Percentiles rank a stretch among this genome's conserved stretches.
These are phyloP conservation scores for Lonicera japonica DNA, from an alignment of 129 eudicot species.

Conservation along the genomic window DNA sequence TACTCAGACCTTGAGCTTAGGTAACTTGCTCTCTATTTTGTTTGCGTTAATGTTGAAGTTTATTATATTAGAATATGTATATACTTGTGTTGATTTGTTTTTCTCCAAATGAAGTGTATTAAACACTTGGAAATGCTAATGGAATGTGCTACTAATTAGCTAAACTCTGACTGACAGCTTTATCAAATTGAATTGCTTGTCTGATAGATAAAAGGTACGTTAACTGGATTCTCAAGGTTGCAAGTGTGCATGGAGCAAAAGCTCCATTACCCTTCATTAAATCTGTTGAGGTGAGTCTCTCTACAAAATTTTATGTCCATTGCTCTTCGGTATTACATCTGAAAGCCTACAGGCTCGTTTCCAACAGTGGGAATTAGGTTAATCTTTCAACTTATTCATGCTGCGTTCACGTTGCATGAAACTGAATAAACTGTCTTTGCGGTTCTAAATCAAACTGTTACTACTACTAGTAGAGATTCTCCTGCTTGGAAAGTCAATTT, in stretches of 20 bases:
- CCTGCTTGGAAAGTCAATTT: not conserved
- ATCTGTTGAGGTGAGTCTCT: constrained; percentile 61
- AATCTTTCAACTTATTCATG: too few species aligned
- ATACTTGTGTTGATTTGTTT: not conserved
- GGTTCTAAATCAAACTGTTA: too few species aligned
- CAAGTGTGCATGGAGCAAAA: constrained; percentile 70
- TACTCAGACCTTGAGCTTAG: constrained; percentile 63
- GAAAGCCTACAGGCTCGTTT: too few species aligned
- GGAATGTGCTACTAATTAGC: not conserved
- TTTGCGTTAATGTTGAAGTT: not conserved
- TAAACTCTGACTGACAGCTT: not conserved
- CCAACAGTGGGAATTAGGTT: too few species aligned
- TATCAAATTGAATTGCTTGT: constrained; percentile 6
- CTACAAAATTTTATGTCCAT: too few species aligned
- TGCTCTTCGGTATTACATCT: too few species aligned
- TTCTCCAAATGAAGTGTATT: not conserved
- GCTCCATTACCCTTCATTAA: constrained; percentile 69
- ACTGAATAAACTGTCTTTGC: too few species aligned
- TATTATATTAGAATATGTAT: not conserved
- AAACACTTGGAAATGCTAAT: not conserved
- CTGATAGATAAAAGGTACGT: constrained; percentile 57
- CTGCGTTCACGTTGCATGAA: too few species aligned
- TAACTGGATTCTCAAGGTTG: constrained; percentile 75
- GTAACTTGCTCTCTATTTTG: constrained; percentile 24
- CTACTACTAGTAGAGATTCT: not conserved